Percentiles rank a stretch among this genome's conserved stretches.
Conservation (phyloP, 2,329 filamentous ascomycete genomes). For the Fusarium stilboides region DNA sequence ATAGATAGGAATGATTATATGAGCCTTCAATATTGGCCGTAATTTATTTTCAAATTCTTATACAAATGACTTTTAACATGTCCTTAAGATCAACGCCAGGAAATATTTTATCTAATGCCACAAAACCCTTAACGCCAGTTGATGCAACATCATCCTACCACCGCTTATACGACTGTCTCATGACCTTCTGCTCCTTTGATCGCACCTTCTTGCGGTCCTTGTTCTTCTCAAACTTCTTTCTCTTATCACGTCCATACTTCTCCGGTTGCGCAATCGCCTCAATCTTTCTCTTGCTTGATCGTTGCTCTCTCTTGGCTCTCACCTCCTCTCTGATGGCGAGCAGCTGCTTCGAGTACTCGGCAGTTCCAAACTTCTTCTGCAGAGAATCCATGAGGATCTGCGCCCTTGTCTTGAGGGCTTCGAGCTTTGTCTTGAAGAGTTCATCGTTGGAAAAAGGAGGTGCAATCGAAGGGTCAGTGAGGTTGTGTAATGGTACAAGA, state of each 20-base stretch:
- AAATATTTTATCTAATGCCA: constrained; percentile 31
- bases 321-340: constrained; percentile 80
- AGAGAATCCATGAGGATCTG: constrained; percentile 85
- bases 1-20: constrained; percentile 20
- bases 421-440: constrained; percentile 77
- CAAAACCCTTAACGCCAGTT: constrained; percentile 49
- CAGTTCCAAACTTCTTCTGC: constrained; percentile 87
- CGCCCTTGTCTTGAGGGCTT: constrained; percentile 78
- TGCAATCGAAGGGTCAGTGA: constrained; percentile 85
- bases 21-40: constrained; percentile 7
- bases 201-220: constrained; percentile 86
- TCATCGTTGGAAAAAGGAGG: constrained; percentile 80
- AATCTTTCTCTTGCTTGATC: constrained; percentile 89
- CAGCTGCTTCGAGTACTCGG: constrained; percentile 82
- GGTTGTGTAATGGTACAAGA: constrained; percentile 78
- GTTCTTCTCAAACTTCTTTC: constrained; percentile 86
- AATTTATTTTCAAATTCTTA: constrained; percentile 23
- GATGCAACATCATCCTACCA: constrained; percentile 52
- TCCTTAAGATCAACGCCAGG: constrained; percentile 37
- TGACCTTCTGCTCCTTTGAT: constrained; percentile 78
- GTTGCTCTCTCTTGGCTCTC: constrained; percentile 78
- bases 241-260: constrained; percentile 83
- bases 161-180: constrained; percentile 78
- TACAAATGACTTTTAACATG: constrained; percentile 30
- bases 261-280: constrained; percentile 89